Conservation (phyloP, 805 yeast genomes). For the Starmerella apicola region DNA sequence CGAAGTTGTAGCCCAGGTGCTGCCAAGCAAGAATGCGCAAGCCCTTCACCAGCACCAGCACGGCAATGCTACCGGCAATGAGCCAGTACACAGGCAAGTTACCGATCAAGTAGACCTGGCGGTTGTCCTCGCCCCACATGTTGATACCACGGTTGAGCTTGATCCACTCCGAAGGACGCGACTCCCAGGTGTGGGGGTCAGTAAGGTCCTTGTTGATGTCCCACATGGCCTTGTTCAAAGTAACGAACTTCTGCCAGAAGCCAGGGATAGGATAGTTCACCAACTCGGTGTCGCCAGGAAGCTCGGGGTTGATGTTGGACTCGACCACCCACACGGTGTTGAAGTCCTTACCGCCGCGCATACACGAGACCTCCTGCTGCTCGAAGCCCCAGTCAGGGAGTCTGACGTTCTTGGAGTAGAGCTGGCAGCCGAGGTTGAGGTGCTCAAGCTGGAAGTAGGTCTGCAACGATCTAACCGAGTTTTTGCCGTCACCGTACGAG, state of each 20-base stretch:
- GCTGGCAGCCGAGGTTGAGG: slow-evolving; percentile 50
- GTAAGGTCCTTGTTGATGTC: slow-evolving; percentile 36
- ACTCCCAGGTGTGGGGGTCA: slow-evolving; percentile 38
- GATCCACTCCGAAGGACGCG: slow-evolving; percentile 56
- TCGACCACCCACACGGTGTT: slow-evolving; percentile 70
- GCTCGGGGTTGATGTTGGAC: slow-evolving; percentile 43
- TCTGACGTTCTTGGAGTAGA: slow-evolving; percentile 54
- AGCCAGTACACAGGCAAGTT: slow-evolving; percentile 48
- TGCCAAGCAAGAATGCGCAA: slow-evolving; percentile 30
- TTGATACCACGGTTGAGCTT: slow-evolving; percentile 44
- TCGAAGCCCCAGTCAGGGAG: slow-evolving; percentile 77
- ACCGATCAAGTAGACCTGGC: slow-evolving; percentile 48
- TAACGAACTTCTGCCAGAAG: slow-evolving; percentile 41
- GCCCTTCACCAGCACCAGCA: slow-evolving; percentile 22
- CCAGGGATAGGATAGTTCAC: slow-evolving; percentile 29
- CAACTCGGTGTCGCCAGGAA: slow-evolving; percentile 28
- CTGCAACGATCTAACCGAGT: slow-evolving; percentile 42
- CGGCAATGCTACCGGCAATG: slow-evolving; percentile 28
- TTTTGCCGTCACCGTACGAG: slow-evolving; percentile 25
- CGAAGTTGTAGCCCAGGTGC: slow-evolving; percentile 19
- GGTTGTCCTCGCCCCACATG: slow-evolving; percentile 38
- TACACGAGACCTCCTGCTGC: slow-evolving; percentile 83
- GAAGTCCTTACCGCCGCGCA: slow-evolving; percentile 54
- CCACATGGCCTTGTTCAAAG: slow-evolving; percentile 48
- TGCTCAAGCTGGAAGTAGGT: slow-evolving; percentile 61